These are phyloP conservation scores for Pseudonitzschia pungens DNA, from an alignment of 108 stramenopile genomes.

Conservation along the genomic window DNA sequence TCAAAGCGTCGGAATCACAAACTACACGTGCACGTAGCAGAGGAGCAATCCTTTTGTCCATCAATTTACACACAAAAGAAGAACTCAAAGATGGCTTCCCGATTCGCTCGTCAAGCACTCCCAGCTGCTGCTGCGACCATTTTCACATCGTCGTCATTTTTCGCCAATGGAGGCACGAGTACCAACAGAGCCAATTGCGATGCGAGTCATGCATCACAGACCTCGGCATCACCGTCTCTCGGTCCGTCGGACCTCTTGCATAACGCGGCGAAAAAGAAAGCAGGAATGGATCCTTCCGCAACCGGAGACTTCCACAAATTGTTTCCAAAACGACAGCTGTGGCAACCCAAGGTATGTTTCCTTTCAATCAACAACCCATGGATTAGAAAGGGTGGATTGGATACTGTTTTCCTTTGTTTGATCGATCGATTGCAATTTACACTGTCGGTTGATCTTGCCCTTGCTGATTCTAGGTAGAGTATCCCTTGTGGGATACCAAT, in stretches of 20 bases:
- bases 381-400: not conserved
- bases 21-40: too few relatives aligned
- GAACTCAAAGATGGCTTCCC: slow-evolving; percentile 12
- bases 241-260: not conserved
- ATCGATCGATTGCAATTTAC: not conserved
- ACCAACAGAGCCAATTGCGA: not conserved
- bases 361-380: slow-evolving; percentile 9
- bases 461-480: slow-evolving; percentile 34
- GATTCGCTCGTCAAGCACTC: slow-evolving; percentile 25
- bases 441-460: not conserved
- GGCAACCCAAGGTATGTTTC: slow-evolving; percentile 45
- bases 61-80: too few relatives aligned
- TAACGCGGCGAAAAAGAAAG: not conserved
- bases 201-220: too few relatives aligned
- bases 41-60: too few relatives aligned
- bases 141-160: slow-evolving; percentile 7
- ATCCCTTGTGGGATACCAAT: slow-evolving; percentile 82
- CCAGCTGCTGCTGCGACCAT: slow-evolving; percentile 29
- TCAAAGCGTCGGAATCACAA: too few relatives aligned
- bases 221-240: not conserved
- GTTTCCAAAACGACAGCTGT: slow-evolving; percentile 80
- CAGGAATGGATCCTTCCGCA: slow-evolving; percentile 13
- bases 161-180: not conserved
- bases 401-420: not conserved
- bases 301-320: slow-evolving; percentile 41